These are phyloP conservation scores for Raddia distichophylla DNA, from an alignment of 176 grass and related monocot genomes.

Conservation along the genomic window DNA sequence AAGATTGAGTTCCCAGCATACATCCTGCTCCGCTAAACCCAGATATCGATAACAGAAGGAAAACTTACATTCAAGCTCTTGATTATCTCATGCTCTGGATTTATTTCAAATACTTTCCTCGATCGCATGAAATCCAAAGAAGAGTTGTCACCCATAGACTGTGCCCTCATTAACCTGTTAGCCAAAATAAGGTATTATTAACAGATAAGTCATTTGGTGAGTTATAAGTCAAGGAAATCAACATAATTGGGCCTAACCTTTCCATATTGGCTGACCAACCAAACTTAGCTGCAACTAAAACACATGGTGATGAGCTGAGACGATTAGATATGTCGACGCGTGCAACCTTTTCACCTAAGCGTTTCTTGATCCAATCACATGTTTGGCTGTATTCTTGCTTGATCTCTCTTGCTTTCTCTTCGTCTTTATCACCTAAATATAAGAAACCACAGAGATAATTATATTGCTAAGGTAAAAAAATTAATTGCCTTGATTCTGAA, in stretches of 20 bases:
- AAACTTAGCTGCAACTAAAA: constrained; percentile 94
- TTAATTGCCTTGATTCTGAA: not conserved
- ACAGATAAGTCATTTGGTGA: not conserved
- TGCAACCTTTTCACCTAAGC: constrained; percentile 84
- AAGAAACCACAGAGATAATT: constrained; percentile 39
- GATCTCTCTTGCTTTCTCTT: constrained; percentile 86
- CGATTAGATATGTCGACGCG: constrained; percentile 87
- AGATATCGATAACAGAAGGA: not conserved
- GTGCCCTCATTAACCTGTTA: constrained; percentile 87
- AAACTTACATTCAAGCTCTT: constrained; percentile 79
- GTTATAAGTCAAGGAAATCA: not conserved
- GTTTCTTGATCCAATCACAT: constrained; percentile 98
- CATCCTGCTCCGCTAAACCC: not conserved
- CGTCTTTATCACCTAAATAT: constrained; percentile 77
- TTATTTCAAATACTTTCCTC: constrained; percentile 98
- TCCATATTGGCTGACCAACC: constrained; percentile 99
- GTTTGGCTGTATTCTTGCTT: constrained; percentile 90
- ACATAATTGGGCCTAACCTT: constrained; percentile 50
- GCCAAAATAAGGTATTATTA: not conserved
- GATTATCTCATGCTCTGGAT: constrained; percentile 91
- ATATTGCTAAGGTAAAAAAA: not conserved
- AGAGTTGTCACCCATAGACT: constrained; percentile 74
- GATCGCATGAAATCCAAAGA: constrained; percentile 93
- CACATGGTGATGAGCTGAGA: constrained; percentile 90
- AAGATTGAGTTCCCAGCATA: not conserved